Percentiles rank a stretch among this genome's conserved stretches.
These are phyloP conservation scores for Melampsora occidentalis DNA, from an alignment of 1,284 basidiomycete species.

Conservation along the genomic window DNA sequence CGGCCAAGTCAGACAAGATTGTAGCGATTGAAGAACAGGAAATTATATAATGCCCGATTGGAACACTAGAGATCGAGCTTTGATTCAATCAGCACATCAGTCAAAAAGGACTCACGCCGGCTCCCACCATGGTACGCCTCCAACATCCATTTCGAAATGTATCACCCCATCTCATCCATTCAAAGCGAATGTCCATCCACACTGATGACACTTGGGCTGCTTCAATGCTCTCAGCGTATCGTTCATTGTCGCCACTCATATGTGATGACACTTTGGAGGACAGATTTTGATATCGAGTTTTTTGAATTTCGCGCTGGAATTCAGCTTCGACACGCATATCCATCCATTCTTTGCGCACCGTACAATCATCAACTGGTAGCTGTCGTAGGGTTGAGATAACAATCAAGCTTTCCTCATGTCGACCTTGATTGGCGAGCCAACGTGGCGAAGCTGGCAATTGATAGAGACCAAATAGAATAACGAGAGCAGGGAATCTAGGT, in stretches of 20 bases:
- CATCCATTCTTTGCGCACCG: conserved; percentile 47
- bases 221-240: conserved; percentile 2
- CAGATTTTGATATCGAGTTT: conserved; percentile 25
- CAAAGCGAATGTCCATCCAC: conserved; percentile 26
- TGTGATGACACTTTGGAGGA: background rate
- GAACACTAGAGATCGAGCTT: background rate
- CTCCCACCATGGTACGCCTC: conserved; percentile 40
- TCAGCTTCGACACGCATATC: conserved; percentile 45
- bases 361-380: conserved; percentile 34
- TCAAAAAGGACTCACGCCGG: conserved; percentile 48
- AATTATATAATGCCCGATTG: background rate
- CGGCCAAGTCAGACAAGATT: conserved; percentile 35
- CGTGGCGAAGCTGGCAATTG: conserved; percentile 46
- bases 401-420: conserved; percentile 45
- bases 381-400: conserved; percentile 42
- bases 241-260: conserved; percentile 3
- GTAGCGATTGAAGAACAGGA: background rate
- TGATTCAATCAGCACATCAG: too few species aligned
- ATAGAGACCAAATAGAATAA: conserved; percentile 44
- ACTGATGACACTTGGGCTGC: conserved; percentile 45
- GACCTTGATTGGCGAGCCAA: conserved; percentile 46
- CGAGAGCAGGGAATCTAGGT: conserved; percentile 37
- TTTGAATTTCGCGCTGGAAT: conserved; percentile 21
- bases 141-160: conserved; percentile 40
- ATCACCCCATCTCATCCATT: conserved; percentile 42